Base-by-base conservation (phyloP, 148 eudicot genomes). In the Rhododendron vialii region DNA sequence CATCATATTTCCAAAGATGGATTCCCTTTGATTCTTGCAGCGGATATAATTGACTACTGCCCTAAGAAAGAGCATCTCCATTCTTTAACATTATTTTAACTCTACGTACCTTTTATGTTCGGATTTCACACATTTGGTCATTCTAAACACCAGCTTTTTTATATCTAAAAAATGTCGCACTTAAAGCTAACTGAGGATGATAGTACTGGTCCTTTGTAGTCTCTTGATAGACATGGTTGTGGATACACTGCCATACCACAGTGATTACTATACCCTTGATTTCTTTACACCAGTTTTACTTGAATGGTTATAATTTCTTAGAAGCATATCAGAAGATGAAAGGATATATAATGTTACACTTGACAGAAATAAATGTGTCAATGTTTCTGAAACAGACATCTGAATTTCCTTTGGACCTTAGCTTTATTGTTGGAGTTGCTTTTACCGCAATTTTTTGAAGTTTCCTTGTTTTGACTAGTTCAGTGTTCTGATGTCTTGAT, bases 401-500 rank as follows among this genome's bases (percentile, higher is more conserved):
- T 3, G 18, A 47, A 43, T 83, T 73, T 18, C 41, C 67, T 73
- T 50, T 84, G 67, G 55, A 84, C 36, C 63, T 73, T 35, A 17
- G 24, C 28, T 48, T 12, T 84, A 26, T 50, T 51, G 18, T 50
- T 84, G 81, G 36, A 50, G 50, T 15, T 36, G 33, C 24, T 22
- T 84, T 84, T 2, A 36, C 33, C 14, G 36, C 71, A 9, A 67
- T 33, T 33, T 63, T 7, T 50, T 50, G 33, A 33, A 24, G 33
- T 79, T 22, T 80, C 75, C 82, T 38, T n/a, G 63, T 78, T 36
- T 61, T 79, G 30, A 55, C 59, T 26, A 63, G 63, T 81, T 47
- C 48, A 24, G 15, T 30, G 14, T 84, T 55, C 75, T 87, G 84
- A 84, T 84, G 81, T 82, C 67, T 71, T 26, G 48, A 63, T 81